Base-by-base conservation (phyloP, 2,329 filamentous ascomycete species). In the Fusarium ramigenum region DNA sequence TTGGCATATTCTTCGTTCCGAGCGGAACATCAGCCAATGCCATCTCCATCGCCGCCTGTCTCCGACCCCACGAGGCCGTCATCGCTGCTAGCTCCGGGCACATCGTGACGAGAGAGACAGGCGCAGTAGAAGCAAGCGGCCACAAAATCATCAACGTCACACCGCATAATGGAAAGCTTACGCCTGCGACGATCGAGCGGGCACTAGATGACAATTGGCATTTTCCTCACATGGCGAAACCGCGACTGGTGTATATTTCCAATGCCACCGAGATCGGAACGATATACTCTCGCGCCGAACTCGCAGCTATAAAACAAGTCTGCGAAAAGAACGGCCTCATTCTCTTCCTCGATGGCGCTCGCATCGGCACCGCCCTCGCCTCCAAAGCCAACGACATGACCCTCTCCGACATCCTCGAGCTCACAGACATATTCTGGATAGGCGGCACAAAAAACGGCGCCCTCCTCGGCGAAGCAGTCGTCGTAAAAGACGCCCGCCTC, bases 341-440 rank as follows among this genome's bases (percentile, higher is more conserved):
- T 1, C 78, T 87, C 1, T 82, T 87, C 42, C 80, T 87, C 28
- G 86, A 88, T 42, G 86, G 86, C 1, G 86, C 86, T 1, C 82
- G 86, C 2, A 82, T 87, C 23, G 82, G 82, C 5, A 75, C 81
- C 2, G 86, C 86, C 0, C 73, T 88, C 16, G 81, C 83, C 4
- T 85, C 85, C 0, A 76, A 73, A 15, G 78, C 75, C 28, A 86
- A 84, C 43, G 84, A 87, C 62, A 75, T 87, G 77, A 83, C 81
- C 0, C 78, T 86, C 9, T 70, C 73, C 1, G 86, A 88, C 60
- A 77, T 88, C 10, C 75, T 86, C 4, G 82, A 85, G 9, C 72
- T 86, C 44, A 86, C 84, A 0, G 86, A 88, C 61, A 85, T 88
- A 25, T 88, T 88, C 78, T 88, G 86, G 86, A 87, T 88, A 42